Conservation (phyloP, 148 eudicot genomes). For the Nyssa sinensis region DNA sequence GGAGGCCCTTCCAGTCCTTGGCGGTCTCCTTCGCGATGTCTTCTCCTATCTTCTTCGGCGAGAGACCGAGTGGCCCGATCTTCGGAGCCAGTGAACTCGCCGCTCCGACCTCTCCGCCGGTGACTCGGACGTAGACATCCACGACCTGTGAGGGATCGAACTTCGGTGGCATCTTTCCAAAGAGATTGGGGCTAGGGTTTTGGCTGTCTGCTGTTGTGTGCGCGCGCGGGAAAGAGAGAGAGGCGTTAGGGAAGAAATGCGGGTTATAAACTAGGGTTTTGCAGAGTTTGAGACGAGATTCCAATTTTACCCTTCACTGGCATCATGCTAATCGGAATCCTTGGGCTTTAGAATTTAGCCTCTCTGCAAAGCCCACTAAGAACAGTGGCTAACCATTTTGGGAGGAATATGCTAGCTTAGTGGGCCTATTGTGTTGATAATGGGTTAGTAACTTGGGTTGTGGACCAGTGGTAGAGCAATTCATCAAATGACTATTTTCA, state of each 20-base stretch:
- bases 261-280: constrained; percentile 13
- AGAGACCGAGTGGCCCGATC: constrained; percentile 41
- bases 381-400: too few relatives aligned
- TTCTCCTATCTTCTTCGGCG: constrained; percentile 38
- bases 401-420: too few relatives aligned
- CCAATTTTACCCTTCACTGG: not conserved
- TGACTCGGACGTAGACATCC: constrained; percentile 40
- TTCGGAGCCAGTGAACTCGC: constrained; percentile 40
- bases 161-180: constrained; percentile 31
- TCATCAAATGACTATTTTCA: too few relatives aligned
- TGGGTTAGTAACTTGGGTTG: too few relatives aligned
- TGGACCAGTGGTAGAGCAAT: too few relatives aligned
- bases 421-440: too few relatives aligned
- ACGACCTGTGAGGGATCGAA: constrained; percentile 38
- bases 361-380: not conserved
- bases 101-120: constrained; percentile 43
- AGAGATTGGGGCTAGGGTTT: constrained; percentile 18
- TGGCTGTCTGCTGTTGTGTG: too few relatives aligned
- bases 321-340: not conserved
- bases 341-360: not conserved
- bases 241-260: not conserved
- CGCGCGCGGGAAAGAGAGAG: not conserved
- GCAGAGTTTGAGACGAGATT: not conserved
- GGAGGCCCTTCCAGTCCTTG: constrained; percentile 40
- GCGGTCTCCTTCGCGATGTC: constrained; percentile 43